A percentile compares a stretch with the other conserved stretches of the same genome.
Conservation (phyloP, 331 rosid species). For the Quercus tomentella region DNA sequence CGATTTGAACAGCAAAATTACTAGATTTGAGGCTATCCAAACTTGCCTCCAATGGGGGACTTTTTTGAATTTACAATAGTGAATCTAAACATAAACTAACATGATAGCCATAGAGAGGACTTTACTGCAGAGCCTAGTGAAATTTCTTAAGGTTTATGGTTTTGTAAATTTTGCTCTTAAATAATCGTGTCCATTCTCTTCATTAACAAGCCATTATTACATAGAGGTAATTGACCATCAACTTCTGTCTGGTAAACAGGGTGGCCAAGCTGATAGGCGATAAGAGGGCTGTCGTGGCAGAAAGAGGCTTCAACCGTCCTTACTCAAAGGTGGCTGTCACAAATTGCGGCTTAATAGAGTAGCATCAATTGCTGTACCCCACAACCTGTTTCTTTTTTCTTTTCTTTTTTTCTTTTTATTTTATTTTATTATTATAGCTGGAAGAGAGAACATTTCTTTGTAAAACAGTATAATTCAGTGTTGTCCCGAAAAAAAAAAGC, state of each 20-base stretch:
- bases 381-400: neutral
- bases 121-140: neutral
- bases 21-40: neutral
- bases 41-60: neutral
- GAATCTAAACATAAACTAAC: neutral
- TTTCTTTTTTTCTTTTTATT: neutral
- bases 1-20: neutral
- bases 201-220: neutral
- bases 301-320: constrained; percentile 94
- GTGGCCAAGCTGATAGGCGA: constrained; percentile 95
- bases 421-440: constrained; percentile 1
- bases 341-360: constrained; percentile 61
- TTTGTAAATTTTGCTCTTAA: neutral
- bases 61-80: neutral
- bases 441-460: constrained; percentile 8
- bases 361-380: constrained; percentile 9
- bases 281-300: constrained; percentile 88
- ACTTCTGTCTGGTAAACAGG: constrained; percentile 33
- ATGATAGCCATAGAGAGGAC: neutral
- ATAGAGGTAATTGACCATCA: constrained; percentile 9
- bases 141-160: neutral
- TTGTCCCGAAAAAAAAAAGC: neutral
- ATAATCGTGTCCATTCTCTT: neutral
- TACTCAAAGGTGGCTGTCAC: constrained; percentile 67
- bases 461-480: constrained; percentile 17